Conservation (phyloP, 202 grass and related monocot genomes). For the Hordeum pubiflorum region DNA sequence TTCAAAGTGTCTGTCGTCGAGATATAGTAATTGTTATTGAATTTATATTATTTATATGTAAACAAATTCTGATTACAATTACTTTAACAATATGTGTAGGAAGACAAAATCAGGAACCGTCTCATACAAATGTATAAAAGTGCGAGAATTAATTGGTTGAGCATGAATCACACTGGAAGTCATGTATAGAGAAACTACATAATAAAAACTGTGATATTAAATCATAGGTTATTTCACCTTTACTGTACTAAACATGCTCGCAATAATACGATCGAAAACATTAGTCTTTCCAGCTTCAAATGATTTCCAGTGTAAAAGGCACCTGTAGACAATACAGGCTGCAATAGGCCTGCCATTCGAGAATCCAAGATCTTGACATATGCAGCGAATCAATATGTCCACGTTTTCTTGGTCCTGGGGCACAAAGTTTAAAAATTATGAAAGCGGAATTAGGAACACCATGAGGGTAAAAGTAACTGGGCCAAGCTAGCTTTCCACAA, state of each 20-base stretch:
- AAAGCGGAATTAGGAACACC: background rate
- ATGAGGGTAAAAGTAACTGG: background rate
- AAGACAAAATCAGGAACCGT: background rate
- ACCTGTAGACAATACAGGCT: conserved; percentile 82
- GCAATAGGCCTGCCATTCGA: conserved; percentile 72
- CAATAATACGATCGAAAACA: conserved; percentile 82
- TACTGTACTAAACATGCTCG: conserved; percentile 66
- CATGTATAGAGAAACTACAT: background rate
- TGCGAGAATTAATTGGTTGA: background rate
- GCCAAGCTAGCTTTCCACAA: background rate
- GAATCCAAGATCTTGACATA: conserved; percentile 92
- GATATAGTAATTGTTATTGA: no score
- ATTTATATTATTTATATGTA: no score
- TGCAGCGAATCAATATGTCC: conserved; percentile 66
- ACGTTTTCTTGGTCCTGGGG: conserved; percentile 73
- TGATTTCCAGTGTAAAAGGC: conserved; percentile 96
- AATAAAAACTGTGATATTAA: background rate
- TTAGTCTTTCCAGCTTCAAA: conserved; percentile 90
- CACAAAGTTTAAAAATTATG: conserved; percentile 16
- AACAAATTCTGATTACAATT: background rate
- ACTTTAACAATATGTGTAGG: background rate
- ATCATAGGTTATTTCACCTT: conserved; percentile 38
- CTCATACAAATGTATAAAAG: background rate
- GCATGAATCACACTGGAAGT: background rate
- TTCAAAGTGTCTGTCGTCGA: no score